Base-by-base conservation (phyloP, 2,329 filamentous ascomycete genomes). In the Coniella lustricola region DNA sequence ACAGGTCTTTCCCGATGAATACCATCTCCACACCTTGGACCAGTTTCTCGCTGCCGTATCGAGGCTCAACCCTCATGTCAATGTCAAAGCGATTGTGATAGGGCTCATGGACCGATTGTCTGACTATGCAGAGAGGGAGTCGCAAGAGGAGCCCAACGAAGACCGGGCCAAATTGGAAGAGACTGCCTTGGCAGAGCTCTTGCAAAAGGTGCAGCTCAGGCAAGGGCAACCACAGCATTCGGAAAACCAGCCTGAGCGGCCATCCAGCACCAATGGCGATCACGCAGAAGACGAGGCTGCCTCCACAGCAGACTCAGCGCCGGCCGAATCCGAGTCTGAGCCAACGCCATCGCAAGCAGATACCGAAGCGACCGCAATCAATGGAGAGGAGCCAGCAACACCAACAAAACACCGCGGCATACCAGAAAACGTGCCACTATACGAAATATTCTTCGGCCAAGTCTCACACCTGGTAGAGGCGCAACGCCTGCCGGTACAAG, bases 1-100 rank as follows among this genome's bases (percentile, higher is more conserved):
- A 4, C 94, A 98, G 67, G 93, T 97, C 45, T 98, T 98, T 72
- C 93, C 93, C 1, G 93, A 98, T 68, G 93, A 98, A 63, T 98
- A 91, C 65, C 94, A 98, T 67, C 80, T 98, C 18, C 90, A 98
- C 64, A 98, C 93, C 0, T 79, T 98, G 29, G 93, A 97, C 62
- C 86, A 96, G 63, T 88, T 98, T 64, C 81, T 98, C 31, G 93
- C 86, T 8, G 93, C 93, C 7, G 95, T 95, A 31, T 89, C 91
- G 13, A 79, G 91, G 50, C 75, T 98, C 33, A 96, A 98, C 60
- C 93, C 91, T 0, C 88, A 97, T 61, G 93, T 98, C 60, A 95
- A 98, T 58, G 84, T 98, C 69, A 98, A 98, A 71, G 87, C 87
- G 40, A 98, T 98, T 50, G 91, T 98, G 9, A 96, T 97, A 62